A percentile compares a stretch with the other conserved stretches of the same genome.
Evolutionary conservation across 2,329 filamentous ascomycete species (phyloP).

Genomic region (Penicillium sp.): DNA sequence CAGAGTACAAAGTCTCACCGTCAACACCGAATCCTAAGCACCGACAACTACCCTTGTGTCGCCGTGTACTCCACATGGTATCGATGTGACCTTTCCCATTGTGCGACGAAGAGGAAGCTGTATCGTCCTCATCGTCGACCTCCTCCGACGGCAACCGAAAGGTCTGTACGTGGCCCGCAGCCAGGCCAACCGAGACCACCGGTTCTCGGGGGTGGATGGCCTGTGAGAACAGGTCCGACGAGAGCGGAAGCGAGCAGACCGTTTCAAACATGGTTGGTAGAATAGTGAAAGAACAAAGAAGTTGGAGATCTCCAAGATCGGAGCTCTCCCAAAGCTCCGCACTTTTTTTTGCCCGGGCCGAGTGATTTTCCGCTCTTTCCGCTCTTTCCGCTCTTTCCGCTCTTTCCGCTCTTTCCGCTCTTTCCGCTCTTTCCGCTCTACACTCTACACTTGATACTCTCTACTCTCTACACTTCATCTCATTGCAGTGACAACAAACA

Average conservation of each 20-base stretch:
- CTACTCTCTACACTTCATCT: neutral
- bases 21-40: conserved; percentile 78
- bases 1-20: conserved; percentile 67
- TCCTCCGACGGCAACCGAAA: conserved; percentile 71
- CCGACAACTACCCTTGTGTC: conserved; percentile 94
- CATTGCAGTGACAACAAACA: neutral
- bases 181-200: conserved; percentile 82
- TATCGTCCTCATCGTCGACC: conserved; percentile 56
- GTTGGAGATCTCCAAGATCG: neutral
- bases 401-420: conserved; percentile 11
- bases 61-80: conserved; percentile 80
- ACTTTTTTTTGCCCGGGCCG: conserved; percentile 26
- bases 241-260: conserved; percentile 84
- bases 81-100: conserved; percentile 77
- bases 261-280: conserved; percentile 76
- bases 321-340: conserved; percentile 16
- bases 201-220: conserved; percentile 83
- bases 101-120: conserved; percentile 45
- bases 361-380: conserved; percentile 17
- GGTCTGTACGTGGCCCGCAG: conserved; percentile 82
- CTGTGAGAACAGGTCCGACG: conserved; percentile 85
- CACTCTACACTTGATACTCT: neutral
- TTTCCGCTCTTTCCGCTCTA: neutral
- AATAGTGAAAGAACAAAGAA: neutral
- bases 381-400: conserved; percentile 17